phyloP scores from a whole-genome alignment of 116 monocot genomes.

The Cymodocea nodosa region DNA sequence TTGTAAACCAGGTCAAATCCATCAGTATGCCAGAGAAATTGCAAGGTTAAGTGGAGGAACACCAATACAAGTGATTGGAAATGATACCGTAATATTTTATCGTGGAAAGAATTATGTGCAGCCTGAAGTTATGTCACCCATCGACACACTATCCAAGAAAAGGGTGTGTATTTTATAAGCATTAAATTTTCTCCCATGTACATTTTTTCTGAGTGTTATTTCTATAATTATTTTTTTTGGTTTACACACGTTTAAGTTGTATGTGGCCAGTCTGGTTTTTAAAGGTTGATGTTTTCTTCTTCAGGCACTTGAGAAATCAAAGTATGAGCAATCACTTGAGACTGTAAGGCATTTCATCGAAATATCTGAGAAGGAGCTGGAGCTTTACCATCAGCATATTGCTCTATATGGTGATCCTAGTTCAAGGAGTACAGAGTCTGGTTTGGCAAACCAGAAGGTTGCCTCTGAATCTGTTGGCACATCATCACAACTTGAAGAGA shows the following conservation, averaged over 20 bases:
- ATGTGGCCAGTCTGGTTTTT: neutral
- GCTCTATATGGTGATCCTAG: conserved; percentile 66
- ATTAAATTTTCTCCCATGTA: no score
- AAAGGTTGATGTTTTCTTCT: neutral
- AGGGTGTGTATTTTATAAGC: conserved; percentile 24
- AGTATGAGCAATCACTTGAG: conserved; percentile 89
- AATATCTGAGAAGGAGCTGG: conserved; percentile 73
- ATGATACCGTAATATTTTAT: conserved; percentile 75
- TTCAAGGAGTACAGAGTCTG: conserved; percentile 28
- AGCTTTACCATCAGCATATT: conserved; percentile 69
- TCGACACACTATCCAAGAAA: conserved; percentile 86
- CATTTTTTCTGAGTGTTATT: no score
- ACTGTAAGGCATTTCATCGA: conserved; percentile 80
- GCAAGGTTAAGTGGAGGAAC: conserved; percentile 76
- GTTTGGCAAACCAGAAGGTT: conserved; percentile 9
- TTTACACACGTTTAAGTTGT: neutral
- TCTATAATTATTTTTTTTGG: neutral
- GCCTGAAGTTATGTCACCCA: conserved; percentile 83
- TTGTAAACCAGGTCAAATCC: conserved; percentile 57
- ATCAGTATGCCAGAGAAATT: conserved; percentile 73
- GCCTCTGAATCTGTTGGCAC: neutral
- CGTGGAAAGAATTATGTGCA: conserved; percentile 77
- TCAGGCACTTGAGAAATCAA: conserved; percentile 94
- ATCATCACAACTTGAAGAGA: conserved; percentile 1
- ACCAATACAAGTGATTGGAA: conserved; percentile 70